phyloP scores from a whole-genome alignment of 345 rosid species.

The Arabidopsis arenosa region DNA sequence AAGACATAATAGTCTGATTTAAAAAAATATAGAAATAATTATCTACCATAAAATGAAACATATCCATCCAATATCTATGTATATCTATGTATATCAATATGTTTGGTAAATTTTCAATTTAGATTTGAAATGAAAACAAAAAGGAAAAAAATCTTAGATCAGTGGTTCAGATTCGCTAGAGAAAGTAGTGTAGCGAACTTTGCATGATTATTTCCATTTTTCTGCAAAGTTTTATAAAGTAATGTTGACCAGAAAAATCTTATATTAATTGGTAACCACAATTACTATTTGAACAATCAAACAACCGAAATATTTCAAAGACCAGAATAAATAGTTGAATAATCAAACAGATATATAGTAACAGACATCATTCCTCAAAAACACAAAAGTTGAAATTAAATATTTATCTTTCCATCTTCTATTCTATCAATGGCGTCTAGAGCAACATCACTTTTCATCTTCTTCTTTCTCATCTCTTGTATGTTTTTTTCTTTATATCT shows the following conservation, averaged over 20 bases:
- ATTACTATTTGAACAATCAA: constrained; percentile 11
- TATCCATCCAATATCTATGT: neutral
- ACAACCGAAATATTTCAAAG: neutral
- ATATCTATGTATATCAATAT: no score
- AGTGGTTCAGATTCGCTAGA: neutral
- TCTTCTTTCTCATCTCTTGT: constrained; percentile 21
- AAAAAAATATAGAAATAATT: no score
- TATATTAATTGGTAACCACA: neutral
- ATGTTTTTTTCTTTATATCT: neutral
- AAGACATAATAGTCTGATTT: no score
- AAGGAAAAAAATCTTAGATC: neutral
- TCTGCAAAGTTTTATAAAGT: neutral
- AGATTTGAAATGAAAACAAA: neutral
- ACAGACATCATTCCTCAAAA: neutral
- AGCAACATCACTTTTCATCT: constrained; percentile 9
- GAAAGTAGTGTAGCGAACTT: no score
- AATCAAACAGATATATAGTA: neutral
- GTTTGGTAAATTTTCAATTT: neutral
- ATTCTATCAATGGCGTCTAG: constrained; percentile 18
- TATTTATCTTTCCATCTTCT: neutral
- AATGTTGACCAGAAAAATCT: neutral
- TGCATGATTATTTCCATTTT: neutral
- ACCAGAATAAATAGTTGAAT: constrained; percentile 14
- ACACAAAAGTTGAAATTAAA: neutral
- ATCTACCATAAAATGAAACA: neutral